A percentile compares a stretch with the other conserved stretches of the same genome.
These are phyloP conservation scores for Backusella sp. DNA, from an alignment of 192 early-diverging fungal genomes.

Conservation along the genomic window DNA sequence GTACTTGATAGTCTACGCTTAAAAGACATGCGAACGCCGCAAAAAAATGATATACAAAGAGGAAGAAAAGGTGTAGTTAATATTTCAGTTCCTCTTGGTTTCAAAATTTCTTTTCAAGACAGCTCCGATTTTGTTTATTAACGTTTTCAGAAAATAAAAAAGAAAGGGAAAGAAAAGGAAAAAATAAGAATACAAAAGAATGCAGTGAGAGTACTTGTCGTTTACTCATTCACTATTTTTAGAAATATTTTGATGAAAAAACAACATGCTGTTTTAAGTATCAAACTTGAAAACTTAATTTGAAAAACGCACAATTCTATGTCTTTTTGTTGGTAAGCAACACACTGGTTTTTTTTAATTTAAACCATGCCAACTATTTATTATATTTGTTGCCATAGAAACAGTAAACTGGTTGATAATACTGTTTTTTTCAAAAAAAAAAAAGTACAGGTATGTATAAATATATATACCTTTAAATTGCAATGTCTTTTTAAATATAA, in stretches of 20 bases:
- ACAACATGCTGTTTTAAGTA: not conserved
- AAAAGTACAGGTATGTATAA: too few relatives aligned
- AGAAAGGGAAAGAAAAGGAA: not conserved
- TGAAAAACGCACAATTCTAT: not conserved
- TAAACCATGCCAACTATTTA: too few relatives aligned
- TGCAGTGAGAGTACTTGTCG: not conserved
- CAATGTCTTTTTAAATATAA: too few relatives aligned
- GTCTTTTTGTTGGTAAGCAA: too few relatives aligned
- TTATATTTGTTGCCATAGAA: too few relatives aligned
- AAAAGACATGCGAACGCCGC: conserved; percentile 18
- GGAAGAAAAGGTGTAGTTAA: not conserved
- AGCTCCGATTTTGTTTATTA: not conserved
- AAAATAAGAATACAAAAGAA: not conserved
- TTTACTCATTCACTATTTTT: not conserved
- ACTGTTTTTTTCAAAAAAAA: too few relatives aligned
- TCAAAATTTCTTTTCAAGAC: not conserved
- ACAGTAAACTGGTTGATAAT: too few relatives aligned
- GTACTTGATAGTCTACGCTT: conserved; percentile 23
- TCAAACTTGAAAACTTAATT: not conserved
- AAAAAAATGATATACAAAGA: not conserved
- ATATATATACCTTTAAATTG: too few relatives aligned
- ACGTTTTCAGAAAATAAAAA: not conserved
- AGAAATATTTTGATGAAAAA: not conserved
- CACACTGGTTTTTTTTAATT: too few relatives aligned
- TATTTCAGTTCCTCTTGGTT: not conserved